These are phyloP conservation scores for Clavispora vitiphila DNA, from an alignment of 805 yeast species.

Conservation along the genomic window DNA sequence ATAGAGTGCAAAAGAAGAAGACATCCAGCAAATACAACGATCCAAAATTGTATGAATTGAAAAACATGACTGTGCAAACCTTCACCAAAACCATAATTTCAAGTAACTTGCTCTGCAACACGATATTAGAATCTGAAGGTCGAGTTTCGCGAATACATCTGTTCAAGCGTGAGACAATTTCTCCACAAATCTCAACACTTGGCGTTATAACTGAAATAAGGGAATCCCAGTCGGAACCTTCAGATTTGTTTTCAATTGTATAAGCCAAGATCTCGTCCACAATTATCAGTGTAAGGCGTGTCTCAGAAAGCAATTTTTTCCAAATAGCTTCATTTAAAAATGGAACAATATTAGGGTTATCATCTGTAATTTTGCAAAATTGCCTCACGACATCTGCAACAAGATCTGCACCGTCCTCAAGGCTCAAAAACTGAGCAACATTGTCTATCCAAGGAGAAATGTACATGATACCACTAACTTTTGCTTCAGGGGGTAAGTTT, in stretches of 20 bases:
- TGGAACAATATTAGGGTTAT: conserved; percentile 44
- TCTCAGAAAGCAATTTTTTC: conserved; percentile 61
- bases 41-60: conserved; percentile 60
- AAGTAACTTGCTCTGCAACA: conserved; percentile 50
- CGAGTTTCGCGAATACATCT: conserved; percentile 49
- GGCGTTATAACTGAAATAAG: conserved; percentile 65
- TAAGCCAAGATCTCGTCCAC: conserved; percentile 72
- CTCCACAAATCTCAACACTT: conserved; percentile 67
- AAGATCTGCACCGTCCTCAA: conserved; percentile 54
- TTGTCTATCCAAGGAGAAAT: conserved; percentile 74
- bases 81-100: conserved; percentile 67
- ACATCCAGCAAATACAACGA: conserved; percentile 69
- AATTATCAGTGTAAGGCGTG: conserved; percentile 49
- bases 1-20: conserved; percentile 59
- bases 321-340: conserved; percentile 59
- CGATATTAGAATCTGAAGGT: conserved; percentile 34
- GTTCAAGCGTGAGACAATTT: conserved; percentile 54
- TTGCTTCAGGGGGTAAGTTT: conserved; percentile 27
- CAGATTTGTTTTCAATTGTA: conserved; percentile 74
- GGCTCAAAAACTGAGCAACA: conserved; percentile 56
- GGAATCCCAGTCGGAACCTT: conserved; percentile 62
- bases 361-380: conserved; percentile 54
- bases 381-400: conserved; percentile 58
- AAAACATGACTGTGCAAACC: conserved; percentile 59
- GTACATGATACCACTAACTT: conserved; percentile 44